Base-by-base conservation (phyloP, 2,329 filamentous ascomycete species). In the Tolypocladium capitatum region DNA sequence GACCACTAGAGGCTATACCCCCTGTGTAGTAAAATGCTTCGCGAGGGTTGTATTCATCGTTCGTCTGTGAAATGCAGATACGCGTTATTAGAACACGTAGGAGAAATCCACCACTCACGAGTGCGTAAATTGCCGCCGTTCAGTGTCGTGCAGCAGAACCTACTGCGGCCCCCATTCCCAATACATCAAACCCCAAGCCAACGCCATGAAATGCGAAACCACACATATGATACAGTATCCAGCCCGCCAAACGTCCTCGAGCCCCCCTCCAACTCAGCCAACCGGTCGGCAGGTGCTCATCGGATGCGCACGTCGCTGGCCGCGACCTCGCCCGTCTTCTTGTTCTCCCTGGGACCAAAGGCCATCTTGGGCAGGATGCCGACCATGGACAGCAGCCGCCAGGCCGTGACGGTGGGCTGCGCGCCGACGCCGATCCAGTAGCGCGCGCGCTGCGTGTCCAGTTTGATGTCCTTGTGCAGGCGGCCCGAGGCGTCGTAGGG, bases 371-470 rank as follows among this genome's bases (percentile, higher is more conserved):
- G 66, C 49, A 68, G 46, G 35, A 68, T 62, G 27, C 68, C 56
- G 49, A 90, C 87, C 86, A 95, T 84, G 48, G 78, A 78, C 57
- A 98, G 70, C 58, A 97, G 66, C 62, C 87, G 76, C 90, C 90
- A 95, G 33, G 85, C 86, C 3, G 86, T 82, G 56, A 96, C 87
- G 52, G 85, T 90, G 10, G 92, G 92, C 69, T 98, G 92, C 48
- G 92, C 92, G 1, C 92, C 92, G 4, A 97, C 91, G 63, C 92
- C 92, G 33, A 98, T 75, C 92, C 92, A 98, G 71, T 98, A 98
- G 66, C 84, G 83, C 49, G 91, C 86, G 51, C 92, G 75, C 55
- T 79, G 72, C 8, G 78, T 71, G 66, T 98, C 92, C 14, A 98
- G 75, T 60, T 87, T 83, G 63, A 98, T 86, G 56, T 97, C 90